phyloP scores from a whole-genome alignment of 73 alveolate species.

The Uronychia setigera region DNA sequence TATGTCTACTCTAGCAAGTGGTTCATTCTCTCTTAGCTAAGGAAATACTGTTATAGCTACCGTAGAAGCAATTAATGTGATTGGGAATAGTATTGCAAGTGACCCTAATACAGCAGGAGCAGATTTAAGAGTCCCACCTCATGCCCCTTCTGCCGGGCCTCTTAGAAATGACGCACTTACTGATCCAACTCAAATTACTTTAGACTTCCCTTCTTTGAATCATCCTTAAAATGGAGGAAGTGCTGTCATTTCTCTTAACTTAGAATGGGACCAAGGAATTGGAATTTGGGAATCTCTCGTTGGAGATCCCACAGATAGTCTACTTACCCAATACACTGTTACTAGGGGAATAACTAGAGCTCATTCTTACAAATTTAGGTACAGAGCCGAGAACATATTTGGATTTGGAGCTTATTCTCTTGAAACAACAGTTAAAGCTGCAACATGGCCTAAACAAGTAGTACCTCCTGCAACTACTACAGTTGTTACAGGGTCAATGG shows the following conservation, averaged over 20 bases:
- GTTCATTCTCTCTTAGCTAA: conserved; percentile 13
- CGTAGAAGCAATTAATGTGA: conserved; percentile 28
- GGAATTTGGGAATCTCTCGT: background rate
- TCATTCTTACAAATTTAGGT: conserved; percentile 35
- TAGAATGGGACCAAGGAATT: conserved; percentile 18
- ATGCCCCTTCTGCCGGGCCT: conserved; percentile 6
- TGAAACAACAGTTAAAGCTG: background rate
- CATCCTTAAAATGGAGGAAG: conserved; percentile 38
- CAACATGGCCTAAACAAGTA: too few species aligned
- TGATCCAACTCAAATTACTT: background rate
- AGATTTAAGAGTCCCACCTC: conserved; percentile 23
- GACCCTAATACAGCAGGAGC: conserved; percentile 12
- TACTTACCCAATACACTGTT: background rate
- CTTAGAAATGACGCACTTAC: conserved; percentile 24
- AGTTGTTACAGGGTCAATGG: conserved; percentile 5
- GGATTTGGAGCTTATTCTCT: conserved; percentile 44
- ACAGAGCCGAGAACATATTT: conserved; percentile 25
- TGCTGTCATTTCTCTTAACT: conserved; percentile 9
- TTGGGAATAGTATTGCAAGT: conserved; percentile 18
- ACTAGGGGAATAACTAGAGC: background rate
- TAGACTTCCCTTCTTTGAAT: conserved; percentile 38
- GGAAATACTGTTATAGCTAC: conserved; percentile 20
- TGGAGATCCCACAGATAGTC: background rate
- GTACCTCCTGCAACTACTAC: conserved; percentile 22
- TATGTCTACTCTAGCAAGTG: conserved; percentile 14